These are phyloP conservation scores for Cordyceps javanica DNA, from an alignment of 2,329 filamentous ascomycete genomes.

Conservation along the genomic window DNA sequence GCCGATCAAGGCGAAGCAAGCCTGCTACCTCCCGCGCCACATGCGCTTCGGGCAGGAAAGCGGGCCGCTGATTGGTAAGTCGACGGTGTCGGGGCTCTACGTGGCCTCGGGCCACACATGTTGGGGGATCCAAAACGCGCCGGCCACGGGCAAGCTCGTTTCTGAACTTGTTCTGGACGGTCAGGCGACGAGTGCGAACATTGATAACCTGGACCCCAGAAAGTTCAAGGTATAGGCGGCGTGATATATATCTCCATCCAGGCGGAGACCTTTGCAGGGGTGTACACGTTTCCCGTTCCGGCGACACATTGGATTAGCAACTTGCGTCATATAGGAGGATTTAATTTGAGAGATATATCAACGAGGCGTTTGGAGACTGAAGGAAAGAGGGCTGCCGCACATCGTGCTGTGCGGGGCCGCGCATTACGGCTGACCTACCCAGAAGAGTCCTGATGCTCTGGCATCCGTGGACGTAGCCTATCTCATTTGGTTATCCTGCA, in stretches of 20 bases:
- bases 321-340: no score
- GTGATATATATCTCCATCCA: background rate
- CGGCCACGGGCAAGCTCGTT: slow-evolving; percentile 77
- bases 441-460: no score
- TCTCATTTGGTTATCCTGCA: no score
- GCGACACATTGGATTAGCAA: no score
- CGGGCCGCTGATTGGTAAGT: slow-evolving; percentile 71
- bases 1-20: slow-evolving; percentile 69
- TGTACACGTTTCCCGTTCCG: no score
- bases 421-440: no score
- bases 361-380: no score
- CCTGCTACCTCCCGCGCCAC: slow-evolving; percentile 87
- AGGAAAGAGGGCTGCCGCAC: no score
- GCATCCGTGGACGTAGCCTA: no score
- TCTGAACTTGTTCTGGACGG: slow-evolving; percentile 75
- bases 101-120: slow-evolving; percentile 90
- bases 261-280: background rate
- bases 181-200: slow-evolving; percentile 58
- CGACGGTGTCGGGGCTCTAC: slow-evolving; percentile 65
- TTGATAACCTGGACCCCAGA: slow-evolving; percentile 61
- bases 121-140: slow-evolving; percentile 97
- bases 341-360: no score
- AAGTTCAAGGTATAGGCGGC: slow-evolving; percentile 46
- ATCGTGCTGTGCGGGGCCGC: no score
- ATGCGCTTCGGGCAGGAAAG: slow-evolving; percentile 51